phyloP scores from a whole-genome alignment of 75 land plant species.

The Cupressus sempervirens region DNA sequence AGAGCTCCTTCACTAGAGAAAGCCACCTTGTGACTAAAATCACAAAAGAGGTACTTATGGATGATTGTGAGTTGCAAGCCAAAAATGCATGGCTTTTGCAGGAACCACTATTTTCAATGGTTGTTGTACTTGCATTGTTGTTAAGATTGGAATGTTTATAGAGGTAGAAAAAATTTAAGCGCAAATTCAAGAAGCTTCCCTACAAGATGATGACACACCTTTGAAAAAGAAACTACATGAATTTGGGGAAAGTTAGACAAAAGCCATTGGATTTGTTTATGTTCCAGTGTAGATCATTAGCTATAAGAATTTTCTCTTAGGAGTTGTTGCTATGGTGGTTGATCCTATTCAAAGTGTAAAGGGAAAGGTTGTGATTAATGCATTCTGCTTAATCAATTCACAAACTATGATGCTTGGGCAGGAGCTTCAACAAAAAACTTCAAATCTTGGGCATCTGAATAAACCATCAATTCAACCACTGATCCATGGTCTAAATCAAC shows the following conservation, averaged over 20 bases:
- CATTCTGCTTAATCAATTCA: conserved; percentile 91
- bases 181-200: conserved; percentile 79
- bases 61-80: conserved; percentile 72
- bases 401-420: conserved; percentile 99
- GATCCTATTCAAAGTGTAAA: conserved; percentile 98
- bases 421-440: conserved; percentile 95
- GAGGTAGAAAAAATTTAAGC: conserved; percentile 82
- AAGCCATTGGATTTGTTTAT: conserved; percentile 67
- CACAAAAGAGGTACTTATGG: conserved; percentile 23
- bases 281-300: conserved; percentile 77
- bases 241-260: conserved; percentile 68
- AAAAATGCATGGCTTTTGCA: conserved; percentile 87
- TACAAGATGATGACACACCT: conserved; percentile 71
- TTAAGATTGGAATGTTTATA: conserved; percentile 71
- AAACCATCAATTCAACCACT: conserved; percentile 98
- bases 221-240: conserved; percentile 86
- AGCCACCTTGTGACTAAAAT: conserved; percentile 65
- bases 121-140: conserved; percentile 59
- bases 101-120: conserved; percentile 87
- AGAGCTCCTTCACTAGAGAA: conserved; percentile 86
- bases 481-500: conserved; percentile 94
- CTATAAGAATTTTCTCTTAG: conserved; percentile 66
- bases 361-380: conserved; percentile 98
- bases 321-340: conserved; percentile 96
- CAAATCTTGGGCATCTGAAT: conserved; percentile 94